Evolutionary conservation across 768 basidiomycete species (phyloP).

Genomic region (Lactifluus hygrophoroides): DNA sequence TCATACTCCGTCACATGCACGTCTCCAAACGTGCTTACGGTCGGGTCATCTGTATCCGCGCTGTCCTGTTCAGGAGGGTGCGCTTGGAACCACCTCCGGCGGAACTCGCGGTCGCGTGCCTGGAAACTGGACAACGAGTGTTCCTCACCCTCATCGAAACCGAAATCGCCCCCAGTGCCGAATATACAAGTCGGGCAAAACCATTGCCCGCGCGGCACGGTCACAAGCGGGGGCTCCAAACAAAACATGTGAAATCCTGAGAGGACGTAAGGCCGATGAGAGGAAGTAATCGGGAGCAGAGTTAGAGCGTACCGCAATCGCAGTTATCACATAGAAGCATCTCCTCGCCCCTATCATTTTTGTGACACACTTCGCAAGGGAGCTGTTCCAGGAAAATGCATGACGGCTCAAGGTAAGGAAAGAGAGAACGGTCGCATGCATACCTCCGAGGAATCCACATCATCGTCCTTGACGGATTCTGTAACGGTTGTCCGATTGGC

Average conservation of each 20-base stretch:
- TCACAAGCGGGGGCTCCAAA: constrained; percentile 79
- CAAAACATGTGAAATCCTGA: constrained; percentile 96
- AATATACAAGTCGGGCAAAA: constrained; percentile 89
- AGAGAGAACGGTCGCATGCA: neutral
- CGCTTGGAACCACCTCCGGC: constrained; percentile 77
- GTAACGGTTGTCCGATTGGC: constrained; percentile 10
- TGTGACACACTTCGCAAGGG: constrained; percentile 90
- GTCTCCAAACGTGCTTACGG: constrained; percentile 47
- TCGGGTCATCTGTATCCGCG: constrained; percentile 31
- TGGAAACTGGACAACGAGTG: constrained; percentile 90
- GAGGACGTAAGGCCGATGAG: neutral
- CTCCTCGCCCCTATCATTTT: constrained; percentile 79
- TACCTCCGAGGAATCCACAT: constrained; percentile 17
- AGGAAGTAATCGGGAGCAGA: neutral
- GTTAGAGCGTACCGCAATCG: constrained; percentile 51
- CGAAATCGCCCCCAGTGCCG: constrained; percentile 90
- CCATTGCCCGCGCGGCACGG: constrained; percentile 92
- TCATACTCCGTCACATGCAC: constrained; percentile 78
- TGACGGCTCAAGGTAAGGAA: constrained; percentile 6
- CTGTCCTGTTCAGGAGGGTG: constrained; percentile 41
- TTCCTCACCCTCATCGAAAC: constrained; percentile 97
- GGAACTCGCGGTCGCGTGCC: constrained; percentile 83
- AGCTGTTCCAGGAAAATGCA: constrained; percentile 35
- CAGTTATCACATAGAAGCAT: constrained; percentile 91
- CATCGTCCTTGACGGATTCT: constrained; percentile 14